Conservation (phyloP, 148 eudicot genomes). For the Bassia scoparia region DNA sequence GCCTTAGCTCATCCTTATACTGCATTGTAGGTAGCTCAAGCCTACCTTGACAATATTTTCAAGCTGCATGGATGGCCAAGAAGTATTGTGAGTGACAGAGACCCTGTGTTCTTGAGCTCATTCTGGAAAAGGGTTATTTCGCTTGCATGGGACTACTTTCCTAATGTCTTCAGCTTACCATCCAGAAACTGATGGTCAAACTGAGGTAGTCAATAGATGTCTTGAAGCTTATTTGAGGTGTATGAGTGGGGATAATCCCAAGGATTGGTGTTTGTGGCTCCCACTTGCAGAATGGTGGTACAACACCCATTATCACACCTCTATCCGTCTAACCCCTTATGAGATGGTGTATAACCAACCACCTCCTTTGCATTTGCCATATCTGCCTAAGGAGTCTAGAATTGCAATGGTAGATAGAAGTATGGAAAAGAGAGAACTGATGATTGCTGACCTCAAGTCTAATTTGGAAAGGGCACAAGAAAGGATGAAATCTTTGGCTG, state of each 20-base stretch:
- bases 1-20: too few species aligned
- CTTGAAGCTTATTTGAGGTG: too few species aligned
- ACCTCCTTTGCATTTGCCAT: not conserved
- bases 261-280: not conserved
- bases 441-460: not conserved
- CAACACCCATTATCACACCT: not conserved
- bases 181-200: not conserved
- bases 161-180: not conserved
- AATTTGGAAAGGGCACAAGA: not conserved
- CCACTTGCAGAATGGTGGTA: not conserved
- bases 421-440: not conserved
- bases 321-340: not conserved
- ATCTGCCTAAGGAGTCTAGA: not conserved
- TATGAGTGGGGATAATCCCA: not conserved
- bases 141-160: not conserved
- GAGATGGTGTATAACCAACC: not conserved
- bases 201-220: not conserved
- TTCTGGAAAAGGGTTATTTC: not conserved
- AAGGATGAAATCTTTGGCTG: too few species aligned
- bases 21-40: too few species aligned
- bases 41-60: not conserved
- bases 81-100: not conserved
- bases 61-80: not conserved
- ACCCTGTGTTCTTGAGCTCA: not conserved
- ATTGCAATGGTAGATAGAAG: not conserved